Conservation (phyloP, 2,329 filamentous ascomycete genomes). For the Xylariaceae sp. region DNA sequence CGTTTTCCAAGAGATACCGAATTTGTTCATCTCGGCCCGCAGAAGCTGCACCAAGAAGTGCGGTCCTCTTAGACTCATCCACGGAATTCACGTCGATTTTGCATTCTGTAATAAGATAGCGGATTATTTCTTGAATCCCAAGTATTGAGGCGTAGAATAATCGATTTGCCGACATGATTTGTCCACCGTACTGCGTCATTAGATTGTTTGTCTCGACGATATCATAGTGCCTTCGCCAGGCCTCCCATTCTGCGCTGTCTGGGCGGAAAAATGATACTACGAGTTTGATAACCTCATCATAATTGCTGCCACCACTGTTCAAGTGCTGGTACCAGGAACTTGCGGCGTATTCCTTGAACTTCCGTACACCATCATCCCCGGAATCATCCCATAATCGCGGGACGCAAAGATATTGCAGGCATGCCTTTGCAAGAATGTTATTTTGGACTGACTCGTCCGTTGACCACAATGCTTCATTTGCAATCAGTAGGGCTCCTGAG, state of each 20-base stretch:
- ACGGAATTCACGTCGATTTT: conserved; percentile 3
- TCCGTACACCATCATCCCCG: neutral
- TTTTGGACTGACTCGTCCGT: conserved; percentile 9
- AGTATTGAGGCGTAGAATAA: conserved; percentile 14
- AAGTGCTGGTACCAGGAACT: neutral
- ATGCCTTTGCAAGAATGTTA: conserved; percentile 12
- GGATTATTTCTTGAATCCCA: conserved; percentile 7
- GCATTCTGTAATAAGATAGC: conserved; percentile 3
- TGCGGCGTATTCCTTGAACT: neutral
- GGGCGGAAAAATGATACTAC: conserved; percentile 13
- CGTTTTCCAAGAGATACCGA: neutral
- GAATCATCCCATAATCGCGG: neutral
- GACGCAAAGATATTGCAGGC: conserved; percentile 14
- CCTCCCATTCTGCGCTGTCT: conserved; percentile 6
- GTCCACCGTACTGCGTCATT: neutral
- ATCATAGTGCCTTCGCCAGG: conserved; percentile 1
- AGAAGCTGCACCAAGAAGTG: neutral
- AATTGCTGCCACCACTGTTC: neutral
- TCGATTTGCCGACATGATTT: neutral
- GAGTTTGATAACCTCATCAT: neutral
- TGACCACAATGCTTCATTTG: conserved; percentile 6
- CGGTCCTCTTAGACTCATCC: conserved; percentile 2
- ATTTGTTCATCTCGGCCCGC: no score
- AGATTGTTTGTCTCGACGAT: neutral
- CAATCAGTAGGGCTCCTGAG: neutral